These are phyloP conservation scores for Alternaria sp. DNA, from an alignment of 2,329 filamentous ascomycete genomes.

Conservation along the genomic window DNA sequence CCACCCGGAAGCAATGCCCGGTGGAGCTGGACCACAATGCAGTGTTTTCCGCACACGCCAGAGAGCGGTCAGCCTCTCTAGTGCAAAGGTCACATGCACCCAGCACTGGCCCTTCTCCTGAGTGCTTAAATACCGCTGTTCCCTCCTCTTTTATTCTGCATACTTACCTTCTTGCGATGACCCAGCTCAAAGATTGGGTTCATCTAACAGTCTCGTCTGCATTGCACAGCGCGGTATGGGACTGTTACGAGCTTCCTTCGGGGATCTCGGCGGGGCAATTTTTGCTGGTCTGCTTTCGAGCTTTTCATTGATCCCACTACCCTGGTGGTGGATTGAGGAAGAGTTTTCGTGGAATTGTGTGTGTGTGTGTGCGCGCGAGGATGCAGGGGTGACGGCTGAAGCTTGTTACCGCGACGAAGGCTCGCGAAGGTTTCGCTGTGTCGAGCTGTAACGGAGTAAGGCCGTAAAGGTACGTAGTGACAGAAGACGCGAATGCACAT, in stretches of 20 bases:
- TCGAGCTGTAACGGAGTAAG: neutral
- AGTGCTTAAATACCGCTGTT: neutral
- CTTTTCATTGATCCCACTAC: conserved; percentile 49
- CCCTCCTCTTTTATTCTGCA: neutral
- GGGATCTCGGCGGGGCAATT: conserved; percentile 44
- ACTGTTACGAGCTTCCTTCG: conserved; percentile 44
- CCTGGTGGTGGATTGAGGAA: conserved; percentile 47
- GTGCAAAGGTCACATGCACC: neutral
- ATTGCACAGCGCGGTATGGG: conserved; percentile 49
- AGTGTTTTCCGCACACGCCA: conserved; percentile 3
- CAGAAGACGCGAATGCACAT: neutral
- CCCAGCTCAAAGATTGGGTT: conserved; percentile 41
- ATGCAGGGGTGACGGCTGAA: neutral
- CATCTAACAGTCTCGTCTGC: conserved; percentile 41
- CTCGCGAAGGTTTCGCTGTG: neutral
- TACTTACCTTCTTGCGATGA: conserved; percentile 46
- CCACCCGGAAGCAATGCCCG: neutral
- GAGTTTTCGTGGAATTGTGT: conserved; percentile 15
- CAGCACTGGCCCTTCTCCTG: neutral
- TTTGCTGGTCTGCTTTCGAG: conserved; percentile 32
- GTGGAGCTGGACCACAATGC: neutral
- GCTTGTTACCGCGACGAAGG: neutral
- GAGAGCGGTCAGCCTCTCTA: neutral
- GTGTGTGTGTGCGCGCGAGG: neutral
- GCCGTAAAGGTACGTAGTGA: neutral